phyloP scores from a whole-genome alignment of 352 stramenopile species.

The Peronospora farinosa region DNA sequence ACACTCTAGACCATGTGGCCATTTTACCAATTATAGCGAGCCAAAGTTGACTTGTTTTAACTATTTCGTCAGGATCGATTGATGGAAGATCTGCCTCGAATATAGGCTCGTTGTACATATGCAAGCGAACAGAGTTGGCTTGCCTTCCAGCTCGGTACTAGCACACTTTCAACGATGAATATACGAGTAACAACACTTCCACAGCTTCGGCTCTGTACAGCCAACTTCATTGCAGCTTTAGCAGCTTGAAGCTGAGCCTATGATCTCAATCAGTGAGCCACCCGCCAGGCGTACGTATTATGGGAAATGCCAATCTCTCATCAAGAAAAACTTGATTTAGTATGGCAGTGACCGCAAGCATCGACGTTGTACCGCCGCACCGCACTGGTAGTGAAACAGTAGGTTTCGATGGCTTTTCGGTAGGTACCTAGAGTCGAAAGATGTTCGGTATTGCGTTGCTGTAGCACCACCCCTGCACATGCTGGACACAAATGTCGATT shows the following conservation, averaged over 20 bases:
- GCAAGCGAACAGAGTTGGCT: too few species aligned
- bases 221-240: slow-evolving; percentile 6
- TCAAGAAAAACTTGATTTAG: slow-evolving; percentile 84
- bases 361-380: slow-evolving; percentile 71
- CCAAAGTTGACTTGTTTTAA: too few species aligned
- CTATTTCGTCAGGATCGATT: too few species aligned
- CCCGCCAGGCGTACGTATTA: slow-evolving; percentile 36
- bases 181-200: slow-evolving; percentile 20
- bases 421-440: slow-evolving; percentile 74
- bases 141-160: too few species aligned
- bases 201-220: slow-evolving; percentile 1
- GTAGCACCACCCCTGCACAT: slow-evolving; percentile 35
- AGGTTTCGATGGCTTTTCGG: slow-evolving; percentile 79
- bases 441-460: slow-evolving; percentile 34
- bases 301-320: slow-evolving; percentile 73
- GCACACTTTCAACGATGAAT: slow-evolving; percentile 30
- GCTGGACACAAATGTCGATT: slow-evolving; percentile 8
- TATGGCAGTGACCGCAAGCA: slow-evolving; percentile 82
- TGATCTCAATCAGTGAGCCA: slow-evolving; percentile 8
- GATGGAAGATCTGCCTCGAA: too few species aligned
- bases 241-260: slow-evolving; percentile 7
- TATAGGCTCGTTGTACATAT: too few species aligned
- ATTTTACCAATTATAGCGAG: too few species aligned
- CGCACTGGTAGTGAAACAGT: slow-evolving; percentile 75
- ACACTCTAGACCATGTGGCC: too few species aligned